Evolutionary conservation across 306 rosid species (phyloP).

Genomic region (Psophocarpus tetragonolobus): DNA sequence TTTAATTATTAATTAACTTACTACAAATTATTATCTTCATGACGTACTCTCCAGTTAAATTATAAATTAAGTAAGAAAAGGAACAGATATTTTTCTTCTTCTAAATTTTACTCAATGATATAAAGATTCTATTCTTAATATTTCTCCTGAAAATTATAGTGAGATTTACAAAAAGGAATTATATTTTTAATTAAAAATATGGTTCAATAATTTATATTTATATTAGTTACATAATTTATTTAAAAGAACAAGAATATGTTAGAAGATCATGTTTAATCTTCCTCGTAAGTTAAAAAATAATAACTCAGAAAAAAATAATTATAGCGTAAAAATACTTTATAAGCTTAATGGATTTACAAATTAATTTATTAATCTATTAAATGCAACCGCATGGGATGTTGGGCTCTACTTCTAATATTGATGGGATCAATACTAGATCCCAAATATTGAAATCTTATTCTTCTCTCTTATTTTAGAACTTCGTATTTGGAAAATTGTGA

Average conservation of each 20-base stretch:
- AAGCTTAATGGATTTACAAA: not conserved
- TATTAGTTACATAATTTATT: not conserved
- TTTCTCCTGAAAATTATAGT: too few relatives aligned
- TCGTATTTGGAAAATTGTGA: not conserved
- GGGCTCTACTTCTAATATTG: not conserved
- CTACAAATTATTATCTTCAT: too few relatives aligned
- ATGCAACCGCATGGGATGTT: not conserved
- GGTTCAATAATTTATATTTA: not conserved
- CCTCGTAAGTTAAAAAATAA: not conserved
- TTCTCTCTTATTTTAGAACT: not conserved
- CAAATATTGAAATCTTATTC: not conserved
- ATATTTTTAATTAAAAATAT: not conserved
- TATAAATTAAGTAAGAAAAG: too few relatives aligned
- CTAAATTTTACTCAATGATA: too few relatives aligned
- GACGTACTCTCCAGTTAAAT: too few relatives aligned
- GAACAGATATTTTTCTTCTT: too few relatives aligned
- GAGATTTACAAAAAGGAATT: too few relatives aligned
- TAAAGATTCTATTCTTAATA: too few relatives aligned
- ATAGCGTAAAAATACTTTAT: not conserved
- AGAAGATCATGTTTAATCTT: not conserved
- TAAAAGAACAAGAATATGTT: not conserved
- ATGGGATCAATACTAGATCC: not conserved
- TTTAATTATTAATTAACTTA: too few relatives aligned
- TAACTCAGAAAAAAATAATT: not conserved
- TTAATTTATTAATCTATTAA: too few relatives aligned